A percentile compares a stretch with the other conserved stretches of the same genome.
Conservation (phyloP, 495 filamentous ascomycete species). For the Penicillium soppii region DNA sequence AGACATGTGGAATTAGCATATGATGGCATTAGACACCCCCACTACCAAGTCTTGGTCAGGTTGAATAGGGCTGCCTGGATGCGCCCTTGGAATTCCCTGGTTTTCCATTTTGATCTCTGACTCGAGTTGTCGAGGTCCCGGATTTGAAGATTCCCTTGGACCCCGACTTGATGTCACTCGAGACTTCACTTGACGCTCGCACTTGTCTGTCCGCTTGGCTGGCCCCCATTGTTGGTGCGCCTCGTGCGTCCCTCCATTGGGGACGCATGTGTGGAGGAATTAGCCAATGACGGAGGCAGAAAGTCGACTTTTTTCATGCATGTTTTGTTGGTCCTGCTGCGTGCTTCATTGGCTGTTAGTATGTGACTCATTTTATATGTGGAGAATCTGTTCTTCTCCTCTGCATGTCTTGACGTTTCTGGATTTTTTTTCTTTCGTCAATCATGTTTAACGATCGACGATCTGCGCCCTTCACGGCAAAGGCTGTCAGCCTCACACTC, state of each 20-base stretch:
- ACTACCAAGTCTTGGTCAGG: constrained; percentile 4
- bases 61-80: constrained; percentile 18
- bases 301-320: constrained; percentile 15
- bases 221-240: constrained; percentile 14
- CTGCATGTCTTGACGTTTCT: neutral
- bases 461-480: neutral
- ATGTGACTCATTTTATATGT: constrained; percentile 19
- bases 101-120: constrained; percentile 4
- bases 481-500: constrained; percentile 5
- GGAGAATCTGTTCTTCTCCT: constrained; percentile 4
- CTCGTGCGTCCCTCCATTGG: neutral
- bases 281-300: constrained; percentile 16
- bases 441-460: neutral
- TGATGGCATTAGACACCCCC: neutral
- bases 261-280: neutral
- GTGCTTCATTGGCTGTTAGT: constrained; percentile 14
- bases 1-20: neutral
- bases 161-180: constrained; percentile 6
- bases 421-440: constrained; percentile 1
- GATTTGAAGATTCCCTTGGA: neutral
- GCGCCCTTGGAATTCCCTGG: constrained; percentile 13
- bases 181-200: neutral
- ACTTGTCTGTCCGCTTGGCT: constrained; percentile 12
- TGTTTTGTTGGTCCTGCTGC: constrained; percentile 6
- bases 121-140: neutral